phyloP scores from a whole-genome alignment of 495 filamentous ascomycete species.

The Cetradonia linearis region DNA sequence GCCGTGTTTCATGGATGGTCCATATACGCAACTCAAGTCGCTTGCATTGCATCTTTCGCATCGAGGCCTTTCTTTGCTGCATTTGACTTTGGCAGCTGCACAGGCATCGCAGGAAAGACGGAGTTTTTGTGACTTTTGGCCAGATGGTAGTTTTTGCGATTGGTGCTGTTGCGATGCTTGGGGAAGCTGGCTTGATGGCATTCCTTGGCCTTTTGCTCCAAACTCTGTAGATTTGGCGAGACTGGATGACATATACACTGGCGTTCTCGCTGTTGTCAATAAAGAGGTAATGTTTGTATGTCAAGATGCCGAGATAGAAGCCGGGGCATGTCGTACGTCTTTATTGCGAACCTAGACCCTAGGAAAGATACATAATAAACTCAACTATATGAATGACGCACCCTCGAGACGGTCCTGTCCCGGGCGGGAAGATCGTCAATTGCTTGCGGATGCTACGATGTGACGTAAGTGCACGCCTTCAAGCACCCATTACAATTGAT shows the following conservation, averaged over 20 bases:
- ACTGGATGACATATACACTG: not conserved
- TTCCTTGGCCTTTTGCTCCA: not conserved
- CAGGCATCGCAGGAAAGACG: conserved; percentile 26
- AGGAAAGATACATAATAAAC: not conserved
- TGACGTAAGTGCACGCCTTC: no score
- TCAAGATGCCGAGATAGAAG: not conserved
- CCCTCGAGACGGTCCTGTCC: not conserved
- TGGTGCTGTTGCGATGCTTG: conserved; percentile 1
- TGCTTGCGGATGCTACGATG: not conserved
- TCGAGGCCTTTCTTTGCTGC: conserved; percentile 27
- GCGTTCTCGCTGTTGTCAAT: not conserved
- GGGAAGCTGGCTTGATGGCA: not conserved
- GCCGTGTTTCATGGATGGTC: conserved; percentile 26
- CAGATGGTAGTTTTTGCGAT: not conserved
- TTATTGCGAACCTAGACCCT: not conserved
- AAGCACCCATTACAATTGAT: not conserved
- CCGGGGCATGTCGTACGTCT: not conserved
- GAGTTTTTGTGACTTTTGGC: conserved; percentile 1
- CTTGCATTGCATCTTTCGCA: conserved; percentile 25
- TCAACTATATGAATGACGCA: not conserved
- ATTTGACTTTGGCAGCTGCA: conserved; percentile 29
- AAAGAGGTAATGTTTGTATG: not conserved
- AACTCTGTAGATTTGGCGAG: not conserved
- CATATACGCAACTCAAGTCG: conserved; percentile 24
- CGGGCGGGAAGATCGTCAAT: not conserved